Conservation (phyloP, 2,329 filamentous ascomycete species). For the Stenocarpella maydis region DNA sequence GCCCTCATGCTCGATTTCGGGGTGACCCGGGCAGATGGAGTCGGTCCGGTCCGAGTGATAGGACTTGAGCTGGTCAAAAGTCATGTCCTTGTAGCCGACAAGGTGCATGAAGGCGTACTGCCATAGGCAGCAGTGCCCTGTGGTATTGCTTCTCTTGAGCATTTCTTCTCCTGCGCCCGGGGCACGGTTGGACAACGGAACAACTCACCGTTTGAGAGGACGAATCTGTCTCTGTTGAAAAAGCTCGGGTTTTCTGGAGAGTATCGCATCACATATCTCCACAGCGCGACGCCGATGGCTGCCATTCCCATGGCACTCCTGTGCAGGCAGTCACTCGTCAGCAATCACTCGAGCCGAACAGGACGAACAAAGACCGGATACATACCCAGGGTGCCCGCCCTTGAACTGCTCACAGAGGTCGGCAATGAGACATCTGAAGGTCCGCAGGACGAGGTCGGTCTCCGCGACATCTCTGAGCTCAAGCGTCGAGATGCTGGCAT, state of each 20-base stretch:
- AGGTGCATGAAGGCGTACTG: constrained; percentile 60
- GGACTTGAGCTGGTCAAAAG: constrained; percentile 59
- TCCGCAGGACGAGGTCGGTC: constrained; percentile 61
- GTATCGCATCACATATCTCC: constrained; percentile 68
- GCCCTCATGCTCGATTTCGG: constrained; percentile 63
- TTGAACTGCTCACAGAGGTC: constrained; percentile 76
- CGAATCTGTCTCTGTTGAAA: constrained; percentile 68
- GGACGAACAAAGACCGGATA: background rate
- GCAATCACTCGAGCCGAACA: constrained; percentile 43
- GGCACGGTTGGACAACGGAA: too few relatives aligned
- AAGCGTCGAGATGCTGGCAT: background rate
- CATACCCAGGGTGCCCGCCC: constrained; percentile 73
- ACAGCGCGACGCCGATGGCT: constrained; percentile 53
- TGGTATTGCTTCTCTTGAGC: background rate
- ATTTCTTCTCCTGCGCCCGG: background rate
- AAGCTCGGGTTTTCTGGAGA: constrained; percentile 59
- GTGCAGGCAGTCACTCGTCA: constrained; percentile 38
- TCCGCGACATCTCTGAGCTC: constrained; percentile 13
- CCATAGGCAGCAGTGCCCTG: constrained; percentile 57
- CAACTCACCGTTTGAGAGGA: constrained; percentile 60
- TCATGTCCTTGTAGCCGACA: constrained; percentile 58
- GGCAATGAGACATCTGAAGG: constrained; percentile 70
- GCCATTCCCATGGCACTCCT: constrained; percentile 48
- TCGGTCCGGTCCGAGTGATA: constrained; percentile 55
- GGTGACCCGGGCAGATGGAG: constrained; percentile 59